Evolutionary conservation across 148 eudicot genomes (phyloP).

Genomic region (Nepenthes gracilis): DNA sequence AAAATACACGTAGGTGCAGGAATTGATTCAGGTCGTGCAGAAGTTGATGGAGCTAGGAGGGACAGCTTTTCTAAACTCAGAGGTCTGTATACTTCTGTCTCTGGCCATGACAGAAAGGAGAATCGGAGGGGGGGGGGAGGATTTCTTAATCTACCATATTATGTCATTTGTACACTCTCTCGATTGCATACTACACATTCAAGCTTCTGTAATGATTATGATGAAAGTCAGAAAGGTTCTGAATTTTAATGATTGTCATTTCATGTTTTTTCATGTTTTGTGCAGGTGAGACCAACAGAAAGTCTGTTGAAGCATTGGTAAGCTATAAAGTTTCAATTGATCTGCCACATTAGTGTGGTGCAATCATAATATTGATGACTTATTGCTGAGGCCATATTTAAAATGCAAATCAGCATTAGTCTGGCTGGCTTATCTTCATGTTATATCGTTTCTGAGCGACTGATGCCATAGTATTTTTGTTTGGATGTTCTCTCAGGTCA

Average conservation of each 20-base stretch:
- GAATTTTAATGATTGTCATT: background rate
- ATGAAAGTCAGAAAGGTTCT: background rate
- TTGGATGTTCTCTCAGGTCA: constrained; percentile 37
- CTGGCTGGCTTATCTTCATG: no score
- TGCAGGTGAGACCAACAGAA: constrained; percentile 68
- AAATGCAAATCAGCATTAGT: no score
- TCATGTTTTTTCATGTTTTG: background rate
- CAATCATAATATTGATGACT: no score
- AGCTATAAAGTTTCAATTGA: constrained; percentile 2
- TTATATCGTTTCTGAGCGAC: no score
- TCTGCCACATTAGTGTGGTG: no score
- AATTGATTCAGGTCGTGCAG: constrained; percentile 25
- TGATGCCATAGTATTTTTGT: no score
- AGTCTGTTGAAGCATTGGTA: constrained; percentile 83
- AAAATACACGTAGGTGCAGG: constrained; percentile 27
- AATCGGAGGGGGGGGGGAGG: no score
- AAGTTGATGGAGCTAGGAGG: constrained; percentile 25
- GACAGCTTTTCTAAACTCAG: constrained; percentile 47
- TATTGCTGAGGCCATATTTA: no score
- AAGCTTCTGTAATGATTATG: background rate
- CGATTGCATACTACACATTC: no score
- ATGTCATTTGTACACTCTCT: no score
- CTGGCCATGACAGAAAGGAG: background rate
- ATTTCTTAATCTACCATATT: no score
- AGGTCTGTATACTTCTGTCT: constrained; percentile 25